These are phyloP conservation scores for Ormosia emarginata DNA, from an alignment of 306 rosid species.

Conservation along the genomic window DNA sequence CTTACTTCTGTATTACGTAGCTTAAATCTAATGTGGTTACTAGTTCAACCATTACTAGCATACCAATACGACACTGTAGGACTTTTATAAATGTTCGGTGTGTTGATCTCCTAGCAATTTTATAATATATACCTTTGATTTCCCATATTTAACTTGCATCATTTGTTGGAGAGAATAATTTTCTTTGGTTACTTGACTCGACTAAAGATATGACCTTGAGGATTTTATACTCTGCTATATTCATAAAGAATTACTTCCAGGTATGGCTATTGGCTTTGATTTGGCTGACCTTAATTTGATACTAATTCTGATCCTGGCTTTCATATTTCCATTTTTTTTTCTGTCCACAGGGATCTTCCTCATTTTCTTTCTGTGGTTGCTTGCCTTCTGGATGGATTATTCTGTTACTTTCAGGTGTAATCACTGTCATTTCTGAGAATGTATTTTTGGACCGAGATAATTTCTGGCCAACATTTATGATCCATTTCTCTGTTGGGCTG, in stretches of 20 bases:
- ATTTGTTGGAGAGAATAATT: not conserved
- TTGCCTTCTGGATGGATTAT: constrained; percentile 82
- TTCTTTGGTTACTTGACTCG: constrained; percentile 55
- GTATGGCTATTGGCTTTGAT: constrained; percentile 41
- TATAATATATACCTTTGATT: not conserved
- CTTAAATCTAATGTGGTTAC: not conserved
- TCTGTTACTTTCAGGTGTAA: constrained; percentile 60
- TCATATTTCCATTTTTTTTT: not conserved
- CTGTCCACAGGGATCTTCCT: constrained; percentile 61
- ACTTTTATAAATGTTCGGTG: not conserved
- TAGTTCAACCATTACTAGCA: not conserved
- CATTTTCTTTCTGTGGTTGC: constrained; percentile 72
- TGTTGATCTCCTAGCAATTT: not conserved
- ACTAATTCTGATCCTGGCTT: constrained; percentile 8
- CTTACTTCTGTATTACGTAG: not conserved
- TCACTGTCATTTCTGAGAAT: constrained; percentile 72
- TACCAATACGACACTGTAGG: not conserved
- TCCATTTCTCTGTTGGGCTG: constrained; percentile 71
- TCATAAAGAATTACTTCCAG: constrained; percentile 78
- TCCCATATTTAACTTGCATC: constrained; percentile 13
- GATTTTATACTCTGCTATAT: constrained; percentile 66
- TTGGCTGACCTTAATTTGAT: not conserved
- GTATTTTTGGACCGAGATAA: constrained; percentile 64
- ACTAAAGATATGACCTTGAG: constrained; percentile 81
- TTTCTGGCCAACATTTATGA: constrained; percentile 62